Base-by-base conservation (phyloP, 768 basidiomycete genomes). In the Lepiota venenata region DNA sequence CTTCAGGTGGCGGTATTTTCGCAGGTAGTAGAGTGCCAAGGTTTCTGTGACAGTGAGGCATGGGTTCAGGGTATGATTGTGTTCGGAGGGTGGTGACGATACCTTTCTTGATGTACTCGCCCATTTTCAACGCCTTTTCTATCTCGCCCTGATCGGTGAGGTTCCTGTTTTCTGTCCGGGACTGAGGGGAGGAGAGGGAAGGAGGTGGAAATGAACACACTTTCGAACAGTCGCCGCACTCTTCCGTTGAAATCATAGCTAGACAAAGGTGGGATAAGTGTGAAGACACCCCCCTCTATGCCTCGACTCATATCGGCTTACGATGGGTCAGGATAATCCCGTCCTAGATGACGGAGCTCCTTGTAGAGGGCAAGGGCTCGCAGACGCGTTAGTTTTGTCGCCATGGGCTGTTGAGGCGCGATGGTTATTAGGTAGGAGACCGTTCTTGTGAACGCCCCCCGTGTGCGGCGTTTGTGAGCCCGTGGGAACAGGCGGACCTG, bases 61-160 rank as follows among this genome's bases (percentile, higher is more conserved):
- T 21, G 38, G 25, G 36, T n/a, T 25, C 16, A 45, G 21, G 16
- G 4, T 15, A 20, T 6, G 39, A 41, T 7, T 29, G 32, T 12
- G 18, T 4, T 53, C 20, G 6, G 32, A 41, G 39, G n/a, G 18
- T 40, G 29, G 63, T 80, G 5, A 25, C 5, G 25, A 57, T 61
- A 88, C 91, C 91, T 63, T 89, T 88, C 71, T 85, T 90, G 69
- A 93, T 92, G 60, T 91, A 92, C 65, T 92, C 90, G 11, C 84
- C 88, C 27, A 92, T 69, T 55, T 76, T 79, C 54, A 92, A 70
- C 0, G 90, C 89, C 54, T 77, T 82, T 70, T 92, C 87, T 50
- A 92, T 88, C 57, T 92, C 88, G 16, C 80, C 76, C 56, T 75
- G 74, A 60, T 88, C 80, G 15, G 78, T 83, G 58, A 93, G 69